Evolutionary conservation across 2,329 filamentous ascomycete genomes (phyloP), one percentile per base, ranked within the genome.

Genomic region (Colletotrichum graminicola): DNA sequence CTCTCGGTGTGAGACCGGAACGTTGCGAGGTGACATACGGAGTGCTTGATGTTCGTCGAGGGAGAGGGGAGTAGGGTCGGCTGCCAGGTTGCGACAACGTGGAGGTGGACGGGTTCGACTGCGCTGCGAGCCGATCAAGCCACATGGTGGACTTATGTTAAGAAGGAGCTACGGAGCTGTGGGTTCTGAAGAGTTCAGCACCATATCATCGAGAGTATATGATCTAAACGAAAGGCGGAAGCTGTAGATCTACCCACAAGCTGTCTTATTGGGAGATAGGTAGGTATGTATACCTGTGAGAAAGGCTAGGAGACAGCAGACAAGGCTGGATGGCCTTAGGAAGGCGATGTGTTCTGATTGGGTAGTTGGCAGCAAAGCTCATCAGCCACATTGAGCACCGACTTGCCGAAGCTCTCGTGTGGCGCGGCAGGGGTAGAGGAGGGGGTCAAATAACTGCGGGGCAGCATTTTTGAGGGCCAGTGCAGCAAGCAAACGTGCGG

Each of bases 101-200:
- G 36, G 78, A 75, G n/a, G 90, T 88, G 70, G 82, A 89, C 84
- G 80, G 89, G 74, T 75, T 90, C 68, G 91, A 88, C 81, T 92
- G 91, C 76, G 88, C 90, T 74, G 92, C 91, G 75, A 97, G 90
- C 80, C 94, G 92, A 84, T 97, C 94, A 79, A 97, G 90, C 94
- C 94, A 97, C 94, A 97, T 97, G 77, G 77, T 74, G 71, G 73
- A 56, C 61, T 70, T 70, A 49, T 66, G 49, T 5, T 56, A 45
- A 32, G 57, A 36, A 39, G 26, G 62, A 71, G 73, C 74, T 74
- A 69, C 59, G 36, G 63, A 52, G 75, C 72, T 34, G 23, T 72
- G 16, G 55, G 59, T 12, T 52, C 26, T 45, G 36, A 47, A 10
- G 12, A 49, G 16, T 36, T 32, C 29, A 39, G 51, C 45, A 72